phyloP scores from a whole-genome alignment of 2,329 filamentous ascomycete genomes.

The Aureobasidium sp. region DNA sequence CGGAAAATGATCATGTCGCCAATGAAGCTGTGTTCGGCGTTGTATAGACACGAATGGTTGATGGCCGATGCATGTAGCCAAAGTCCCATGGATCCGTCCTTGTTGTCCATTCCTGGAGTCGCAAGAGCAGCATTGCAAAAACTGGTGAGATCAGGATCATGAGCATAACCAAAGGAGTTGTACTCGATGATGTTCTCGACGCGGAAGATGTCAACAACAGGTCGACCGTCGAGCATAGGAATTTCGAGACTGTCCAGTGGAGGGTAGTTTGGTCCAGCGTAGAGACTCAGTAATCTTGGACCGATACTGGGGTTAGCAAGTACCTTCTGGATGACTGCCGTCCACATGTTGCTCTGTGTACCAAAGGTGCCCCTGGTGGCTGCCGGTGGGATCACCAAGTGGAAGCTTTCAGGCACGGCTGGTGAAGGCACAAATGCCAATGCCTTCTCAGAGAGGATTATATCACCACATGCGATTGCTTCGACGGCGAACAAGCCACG shows the following conservation, averaged over 20 bases:
- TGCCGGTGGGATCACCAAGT: background rate
- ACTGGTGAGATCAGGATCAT: background rate
- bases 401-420: conserved; percentile 6
- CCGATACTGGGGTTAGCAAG: conserved; percentile 18
- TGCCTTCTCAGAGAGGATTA: conserved; percentile 22
- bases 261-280: conserved; percentile 16
- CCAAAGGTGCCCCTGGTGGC: conserved; percentile 14
- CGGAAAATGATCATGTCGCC: conserved; percentile 49
- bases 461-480: background rate
- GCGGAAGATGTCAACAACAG: conserved; percentile 23
- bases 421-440: conserved; percentile 17
- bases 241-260: conserved; percentile 14
- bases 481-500: conserved; percentile 5
- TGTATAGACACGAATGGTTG: conserved; percentile 48
- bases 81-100: background rate
- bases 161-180: conserved; percentile 21
- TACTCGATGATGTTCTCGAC: conserved; percentile 36
- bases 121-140: background rate
- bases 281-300: conserved; percentile 18
- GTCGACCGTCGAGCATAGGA: background rate
- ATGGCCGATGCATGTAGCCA: conserved; percentile 37
- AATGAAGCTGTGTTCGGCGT: conserved; percentile 44
- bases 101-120: background rate
- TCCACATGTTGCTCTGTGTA: conserved; percentile 18
- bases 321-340: conserved; percentile 19